Evolutionary conservation across 2,329 filamentous ascomycete genomes (phyloP), one percentile per base, ranked within the genome.

Genomic region (Xylariaceae sp.): DNA sequence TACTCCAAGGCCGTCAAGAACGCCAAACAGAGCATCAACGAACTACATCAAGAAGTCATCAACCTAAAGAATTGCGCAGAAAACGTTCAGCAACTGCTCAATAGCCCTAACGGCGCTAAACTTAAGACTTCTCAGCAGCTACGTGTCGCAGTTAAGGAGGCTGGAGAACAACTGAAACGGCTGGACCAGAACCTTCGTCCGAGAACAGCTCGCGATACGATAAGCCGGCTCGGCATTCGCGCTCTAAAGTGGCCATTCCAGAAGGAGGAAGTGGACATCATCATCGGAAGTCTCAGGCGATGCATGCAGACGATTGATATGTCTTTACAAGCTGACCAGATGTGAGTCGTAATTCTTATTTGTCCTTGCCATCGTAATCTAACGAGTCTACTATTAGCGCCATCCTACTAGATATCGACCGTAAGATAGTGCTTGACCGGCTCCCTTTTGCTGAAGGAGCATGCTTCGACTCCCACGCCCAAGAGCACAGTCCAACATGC

Each of bases 231-330:
- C 40, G 66, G 71, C 24, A 21, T 71, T 11, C 67, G 69, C 50
- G 65, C 70, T 37, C 60, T 75, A 10, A 75, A 70, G 60, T 76
- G 72, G 73, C 73, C 72, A 4, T 70, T 75, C 36, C 61, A 65
- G 24, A 72, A 66, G 35, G 67, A 70, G 36, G 64, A 75, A 40
- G 64, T 73, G 33, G 64, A 71, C 4, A 37, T 46, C 9, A 26
- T 61, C 15, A 54, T 70, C 18, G 39, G 60, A 35, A 63, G 59
- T 10, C 62, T 76, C 24, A 50, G 61, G 44, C 57, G 57, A 32
- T 68, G 64, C 40, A 65, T 63, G 32, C 43, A 64, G 21, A 63
- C 55, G 0, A 67, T 74, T 48, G 64, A 47, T 13, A 45, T 66
- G 3, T 65, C 63, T 41, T 62, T 75, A 16, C 66, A 70, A 43